Conservation (phyloP, 2,329 filamentous ascomycete genomes). For the Metarhizium rileyi region DNA sequence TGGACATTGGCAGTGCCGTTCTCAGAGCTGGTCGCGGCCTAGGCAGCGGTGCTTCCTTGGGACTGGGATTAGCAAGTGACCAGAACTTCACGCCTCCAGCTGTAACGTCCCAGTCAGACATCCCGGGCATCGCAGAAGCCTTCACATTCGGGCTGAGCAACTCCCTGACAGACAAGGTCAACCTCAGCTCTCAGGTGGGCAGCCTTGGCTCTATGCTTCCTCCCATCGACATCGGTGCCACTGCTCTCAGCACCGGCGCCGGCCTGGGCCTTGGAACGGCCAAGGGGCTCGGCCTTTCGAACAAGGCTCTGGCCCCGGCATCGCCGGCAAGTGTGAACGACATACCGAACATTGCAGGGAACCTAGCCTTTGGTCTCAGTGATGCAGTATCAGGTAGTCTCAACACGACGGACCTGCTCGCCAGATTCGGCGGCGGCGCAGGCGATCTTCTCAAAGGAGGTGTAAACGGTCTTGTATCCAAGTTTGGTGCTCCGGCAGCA, state of each 20-base stretch:
- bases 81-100: conserved; percentile 2
- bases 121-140: conserved; percentile 6
- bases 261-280: conserved; percentile 12
- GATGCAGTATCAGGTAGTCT: conserved; percentile 12
- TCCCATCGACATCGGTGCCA: conserved; percentile 7
- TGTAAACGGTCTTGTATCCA: conserved; percentile 2
- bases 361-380: conserved; percentile 14
- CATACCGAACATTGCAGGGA: conserved; percentile 11
- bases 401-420: conserved; percentile 8
- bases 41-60: conserved; percentile 9
- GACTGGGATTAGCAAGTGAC: conserved; percentile 8
- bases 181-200: conserved; percentile 5
- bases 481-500: conserved; percentile 12
- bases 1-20: conserved; percentile 7
- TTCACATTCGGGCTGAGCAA: conserved; percentile 11
- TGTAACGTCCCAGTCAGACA: not conserved
- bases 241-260: conserved; percentile 9
- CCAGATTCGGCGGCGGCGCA: not conserved
- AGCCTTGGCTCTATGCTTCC: conserved; percentile 5
- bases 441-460: not conserved
- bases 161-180: conserved; percentile 9
- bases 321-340: conserved; percentile 5
- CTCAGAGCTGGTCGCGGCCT: conserved; percentile 9
- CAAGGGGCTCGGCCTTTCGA: conserved; percentile 10
- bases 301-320: conserved; percentile 6